Percentiles rank a stretch among this genome's conserved stretches.
These are phyloP conservation scores for Sequoiadendron giganteum DNA, from an alignment of 75 land plant genomes.

Conservation along the genomic window DNA sequence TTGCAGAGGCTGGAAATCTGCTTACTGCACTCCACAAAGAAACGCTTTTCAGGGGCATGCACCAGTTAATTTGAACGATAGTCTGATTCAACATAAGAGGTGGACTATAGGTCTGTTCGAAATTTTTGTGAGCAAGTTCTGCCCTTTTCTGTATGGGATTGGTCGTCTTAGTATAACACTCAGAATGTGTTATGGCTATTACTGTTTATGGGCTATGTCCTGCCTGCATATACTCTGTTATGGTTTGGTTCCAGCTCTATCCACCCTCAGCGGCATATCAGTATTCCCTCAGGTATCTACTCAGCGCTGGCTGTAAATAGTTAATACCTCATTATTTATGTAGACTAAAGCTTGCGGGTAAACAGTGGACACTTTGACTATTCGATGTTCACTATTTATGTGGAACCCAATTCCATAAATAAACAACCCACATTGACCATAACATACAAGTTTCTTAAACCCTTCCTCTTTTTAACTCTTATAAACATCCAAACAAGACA, in stretches of 20 bases:
- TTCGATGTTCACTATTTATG: too few relatives aligned
- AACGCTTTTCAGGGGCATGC: constrained; percentile 38
- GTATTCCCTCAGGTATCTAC: constrained; percentile 43
- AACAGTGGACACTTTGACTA: too few relatives aligned
- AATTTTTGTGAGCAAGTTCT: constrained; percentile 26
- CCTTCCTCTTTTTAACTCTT: too few relatives aligned
- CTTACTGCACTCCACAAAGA: constrained; percentile 34
- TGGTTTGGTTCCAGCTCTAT: constrained; percentile 35
- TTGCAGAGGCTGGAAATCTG: constrained; percentile 43
- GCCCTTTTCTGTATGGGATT: constrained; percentile 24
- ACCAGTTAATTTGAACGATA: constrained; percentile 31
- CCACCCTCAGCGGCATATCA: constrained; percentile 21
- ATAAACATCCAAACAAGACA: too few relatives aligned
- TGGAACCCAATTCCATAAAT: too few relatives aligned
- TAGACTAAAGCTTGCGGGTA: too few relatives aligned
- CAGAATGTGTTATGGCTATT: constrained; percentile 17
- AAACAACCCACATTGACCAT: neutral
- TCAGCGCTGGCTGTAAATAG: neutral
- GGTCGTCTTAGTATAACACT: constrained; percentile 11
- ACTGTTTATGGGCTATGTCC: constrained; percentile 26
- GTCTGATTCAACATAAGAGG: constrained; percentile 31
- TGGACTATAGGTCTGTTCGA: constrained; percentile 37
- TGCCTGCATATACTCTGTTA: constrained; percentile 26
- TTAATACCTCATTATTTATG: too few relatives aligned
- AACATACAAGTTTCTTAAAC: too few relatives aligned